These are phyloP conservation scores for Colletotrichum zoysiae DNA, from an alignment of 2,329 filamentous ascomycete species.

Conservation along the genomic window DNA sequence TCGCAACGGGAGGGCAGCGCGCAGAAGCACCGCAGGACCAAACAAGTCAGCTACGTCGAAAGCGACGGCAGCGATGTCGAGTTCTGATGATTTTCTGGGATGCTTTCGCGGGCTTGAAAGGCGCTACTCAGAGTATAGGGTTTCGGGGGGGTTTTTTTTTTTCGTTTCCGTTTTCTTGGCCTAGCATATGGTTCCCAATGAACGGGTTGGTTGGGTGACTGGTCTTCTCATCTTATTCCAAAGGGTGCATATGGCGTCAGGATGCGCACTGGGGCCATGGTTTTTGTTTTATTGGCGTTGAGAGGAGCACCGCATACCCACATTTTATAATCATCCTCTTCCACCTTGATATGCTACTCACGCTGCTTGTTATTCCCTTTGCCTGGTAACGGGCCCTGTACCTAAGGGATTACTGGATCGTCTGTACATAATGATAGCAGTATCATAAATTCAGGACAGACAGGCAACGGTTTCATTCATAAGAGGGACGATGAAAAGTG, in stretches of 20 bases:
- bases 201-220: background rate
- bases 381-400: constrained; percentile 8
- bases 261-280: constrained; percentile 10
- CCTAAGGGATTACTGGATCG: background rate
- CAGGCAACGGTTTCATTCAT: background rate
- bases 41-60: constrained; percentile 54
- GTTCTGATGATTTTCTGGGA: constrained; percentile 22
- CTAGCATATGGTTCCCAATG: background rate
- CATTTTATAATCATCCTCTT: background rate
- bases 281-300: constrained; percentile 22
- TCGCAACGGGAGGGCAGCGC: constrained; percentile 30
- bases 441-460: background rate
- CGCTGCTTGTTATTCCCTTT: background rate
- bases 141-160: too few species aligned
- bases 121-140: background rate
- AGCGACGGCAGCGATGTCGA: constrained; percentile 48
- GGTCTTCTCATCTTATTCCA: constrained; percentile 18
- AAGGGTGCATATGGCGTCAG: background rate
- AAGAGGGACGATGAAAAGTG: background rate
- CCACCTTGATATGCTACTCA: background rate
- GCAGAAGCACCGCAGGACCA: constrained; percentile 52
- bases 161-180: background rate
- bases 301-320: constrained; percentile 36
- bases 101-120: background rate
- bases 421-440: constrained; percentile 9